Evolutionary conservation across 2,329 filamentous ascomycete genomes (phyloP).

Genomic region (Fusarium sp.): DNA sequence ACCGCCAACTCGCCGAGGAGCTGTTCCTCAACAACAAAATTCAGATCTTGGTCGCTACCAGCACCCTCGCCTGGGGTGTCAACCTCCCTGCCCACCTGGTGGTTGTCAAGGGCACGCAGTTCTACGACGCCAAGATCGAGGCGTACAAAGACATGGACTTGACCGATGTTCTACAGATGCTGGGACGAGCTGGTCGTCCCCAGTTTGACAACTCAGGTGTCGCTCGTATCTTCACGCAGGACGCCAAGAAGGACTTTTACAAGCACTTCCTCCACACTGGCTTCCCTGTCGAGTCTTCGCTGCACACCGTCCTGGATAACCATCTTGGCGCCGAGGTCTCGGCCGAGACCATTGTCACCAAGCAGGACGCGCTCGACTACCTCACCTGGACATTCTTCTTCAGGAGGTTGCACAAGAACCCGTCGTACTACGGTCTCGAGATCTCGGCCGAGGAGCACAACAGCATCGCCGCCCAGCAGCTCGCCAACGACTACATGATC

Average conservation of each 20-base stretch:
- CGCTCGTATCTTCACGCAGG: slow-evolving; percentile 96
- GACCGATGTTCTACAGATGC: slow-evolving; percentile 97
- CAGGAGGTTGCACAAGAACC: slow-evolving; percentile 96
- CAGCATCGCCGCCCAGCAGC: slow-evolving; percentile 85
- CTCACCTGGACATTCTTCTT: slow-evolving; percentile 99
- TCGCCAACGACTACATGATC: slow-evolving; percentile 96
- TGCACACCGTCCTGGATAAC: slow-evolving; percentile 97
- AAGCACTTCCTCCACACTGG: slow-evolving; percentile 99
- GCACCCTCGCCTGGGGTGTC: slow-evolving; percentile 97
- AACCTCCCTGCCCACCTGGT: slow-evolving; percentile 97
- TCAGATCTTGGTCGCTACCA: slow-evolving; percentile 95
- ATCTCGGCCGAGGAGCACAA: slow-evolving; percentile 95
- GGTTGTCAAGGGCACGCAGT: slow-evolving; percentile 98
- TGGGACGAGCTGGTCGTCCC: slow-evolving; percentile 93
- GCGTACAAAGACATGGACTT: slow-evolving; percentile 99
- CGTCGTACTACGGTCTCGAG: slow-evolving; percentile 96
- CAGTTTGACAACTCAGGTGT: slow-evolving; percentile 98
- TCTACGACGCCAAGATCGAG: slow-evolving; percentile 97
- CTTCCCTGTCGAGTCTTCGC: slow-evolving; percentile 95
- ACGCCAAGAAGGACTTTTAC: slow-evolving; percentile 98
- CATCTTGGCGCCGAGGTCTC: slow-evolving; percentile 96
- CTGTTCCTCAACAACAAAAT: slow-evolving; percentile 98
- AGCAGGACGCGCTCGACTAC: slow-evolving; percentile 98
- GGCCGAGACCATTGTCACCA: slow-evolving; percentile 91
- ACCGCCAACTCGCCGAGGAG: slow-evolving; percentile 92